Base-by-base conservation (phyloP, 2,329 filamentous ascomycete species). In the Penicillium decumbens region DNA sequence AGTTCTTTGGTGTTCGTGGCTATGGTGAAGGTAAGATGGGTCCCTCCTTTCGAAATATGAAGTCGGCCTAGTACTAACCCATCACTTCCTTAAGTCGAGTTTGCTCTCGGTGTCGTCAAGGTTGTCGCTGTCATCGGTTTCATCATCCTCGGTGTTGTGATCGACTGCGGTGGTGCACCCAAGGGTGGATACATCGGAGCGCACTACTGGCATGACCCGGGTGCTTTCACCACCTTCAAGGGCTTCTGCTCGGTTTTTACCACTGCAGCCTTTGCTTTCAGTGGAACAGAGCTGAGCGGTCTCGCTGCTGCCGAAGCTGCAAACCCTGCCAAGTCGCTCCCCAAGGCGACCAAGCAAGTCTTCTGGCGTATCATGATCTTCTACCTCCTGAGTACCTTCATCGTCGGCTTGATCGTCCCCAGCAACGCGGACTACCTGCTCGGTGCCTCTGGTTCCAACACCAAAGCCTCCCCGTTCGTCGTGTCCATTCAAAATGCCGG, bases 81-180 rank as follows among this genome's bases (percentile, higher is more conserved):
- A 20, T 32, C 23, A 13, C 23, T 20, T 32, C 23, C 5, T 57
- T 44, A n/a, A 58, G 78, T 82, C 54, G 81, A 84, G 59, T 84
- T 83, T 54, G 51, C 79, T 23, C 75, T 84, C 18, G 75, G 74
- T 54, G 69, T 78, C 49, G 74, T 84, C 63, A 84, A 84, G 65
- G 74, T 84, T 56, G 60, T 70, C 10, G 80, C 82, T 40, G 77
- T 79, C 59, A 70, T 78, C 8, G 83, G 82, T 4, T 85, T 86
- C 65, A 85, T 86, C 63, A 81, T 95, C 43, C 81, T 95, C 3
- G 90, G 88, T 7, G 83, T 95, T 47, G 82, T 95, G 48, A 70
- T 76, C 47, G 70, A 73, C 49, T 69, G 67, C 35, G 72, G 72
- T 35, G 73, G 73, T 44, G 69, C 69, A 3, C 70, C 71, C 15